Evolutionary conservation across 139 green algal genomes (phyloP).

Genomic region (Desmodesmus armatus): DNA sequence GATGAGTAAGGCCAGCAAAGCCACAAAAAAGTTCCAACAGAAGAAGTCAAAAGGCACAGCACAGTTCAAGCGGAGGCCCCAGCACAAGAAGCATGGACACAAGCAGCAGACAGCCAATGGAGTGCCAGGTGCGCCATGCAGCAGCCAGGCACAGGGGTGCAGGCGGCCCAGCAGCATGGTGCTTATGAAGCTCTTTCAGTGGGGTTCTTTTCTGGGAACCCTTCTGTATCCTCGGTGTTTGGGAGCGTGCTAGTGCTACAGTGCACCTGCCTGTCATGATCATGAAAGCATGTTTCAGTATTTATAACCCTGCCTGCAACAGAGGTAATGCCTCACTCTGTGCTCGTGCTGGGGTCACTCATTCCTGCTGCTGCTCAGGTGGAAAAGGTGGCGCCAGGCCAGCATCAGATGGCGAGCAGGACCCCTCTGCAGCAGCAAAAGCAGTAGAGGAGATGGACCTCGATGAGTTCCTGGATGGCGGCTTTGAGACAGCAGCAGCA

Average conservation of each 20-base stretch:
- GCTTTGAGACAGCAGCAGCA: slow-evolving; percentile 47
- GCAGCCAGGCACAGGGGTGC: neutral
- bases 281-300: too few relatives aligned
- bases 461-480: slow-evolving; percentile 64
- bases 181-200: too few relatives aligned
- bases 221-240: too few relatives aligned
- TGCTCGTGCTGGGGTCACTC: too few relatives aligned
- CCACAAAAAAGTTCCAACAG: slow-evolving; percentile 52
- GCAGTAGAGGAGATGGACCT: slow-evolving; percentile 55
- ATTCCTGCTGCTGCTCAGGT: too few relatives aligned
- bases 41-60: slow-evolving; percentile 46
- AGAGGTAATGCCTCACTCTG: too few relatives aligned
- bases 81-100: neutral
- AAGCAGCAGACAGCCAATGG: slow-evolving; percentile 29
- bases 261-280: too few relatives aligned
- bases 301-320: too few relatives aligned
- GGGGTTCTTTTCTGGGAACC: too few relatives aligned
- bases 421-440: slow-evolving; percentile 1
- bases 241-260: too few relatives aligned
- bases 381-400: slow-evolving; percentile 4
- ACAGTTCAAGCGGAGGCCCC: slow-evolving; percentile 39
- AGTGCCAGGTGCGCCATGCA: neutral
- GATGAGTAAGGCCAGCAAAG: slow-evolving; percentile 54
- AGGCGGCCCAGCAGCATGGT: neutral
- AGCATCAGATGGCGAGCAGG: neutral